Evolutionary conservation across 108 stramenopile species (phyloP).

Genomic region (Fistulifera pelliculosa): DNA sequence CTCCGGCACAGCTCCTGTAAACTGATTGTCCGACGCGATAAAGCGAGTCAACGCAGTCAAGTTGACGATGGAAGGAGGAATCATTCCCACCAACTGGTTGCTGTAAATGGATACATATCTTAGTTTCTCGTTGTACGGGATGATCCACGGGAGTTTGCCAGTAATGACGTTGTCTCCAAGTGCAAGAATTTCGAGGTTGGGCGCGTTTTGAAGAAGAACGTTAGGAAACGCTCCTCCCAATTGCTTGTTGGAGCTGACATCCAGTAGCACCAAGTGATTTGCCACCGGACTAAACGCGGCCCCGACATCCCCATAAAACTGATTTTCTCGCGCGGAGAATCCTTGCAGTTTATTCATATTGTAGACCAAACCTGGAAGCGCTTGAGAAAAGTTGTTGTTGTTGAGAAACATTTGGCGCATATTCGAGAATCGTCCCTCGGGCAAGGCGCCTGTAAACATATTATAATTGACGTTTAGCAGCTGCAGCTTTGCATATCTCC

Average conservation of each 20-base stretch:
- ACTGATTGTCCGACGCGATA: slow-evolving; percentile 4
- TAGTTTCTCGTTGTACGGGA: slow-evolving; percentile 8
- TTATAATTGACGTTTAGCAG: slow-evolving; percentile 1
- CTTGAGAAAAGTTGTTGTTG: slow-evolving; percentile 28
- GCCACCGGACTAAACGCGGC: background rate
- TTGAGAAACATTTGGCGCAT: slow-evolving; percentile 27
- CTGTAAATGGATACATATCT: slow-evolving; percentile 22
- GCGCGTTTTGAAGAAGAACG: slow-evolving; percentile 18
- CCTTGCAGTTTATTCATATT: slow-evolving; percentile 15
- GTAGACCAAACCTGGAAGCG: slow-evolving; percentile 13
- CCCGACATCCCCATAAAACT: slow-evolving; percentile 20
- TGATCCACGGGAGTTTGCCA: slow-evolving; percentile 11
- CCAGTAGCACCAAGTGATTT: slow-evolving; percentile 18
- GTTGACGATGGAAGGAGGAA: slow-evolving; percentile 5
- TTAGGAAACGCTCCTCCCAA: slow-evolving; percentile 21
- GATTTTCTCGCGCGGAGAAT: slow-evolving; percentile 30
- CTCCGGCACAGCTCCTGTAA: slow-evolving; percentile 18
- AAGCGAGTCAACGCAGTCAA: slow-evolving; percentile 5
- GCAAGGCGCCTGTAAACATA: background rate
- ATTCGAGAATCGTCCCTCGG: background rate
- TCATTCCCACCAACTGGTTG: slow-evolving; percentile 1
- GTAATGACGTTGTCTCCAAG: slow-evolving; percentile 22
- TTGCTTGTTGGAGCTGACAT: slow-evolving; percentile 23
- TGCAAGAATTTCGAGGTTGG: slow-evolving; percentile 23
- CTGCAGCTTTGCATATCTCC: background rate